Evolutionary conservation across 2,329 filamentous ascomycete genomes (phyloP), one percentile per base, ranked within the genome.

Genomic region (Venturia nashicola): DNA sequence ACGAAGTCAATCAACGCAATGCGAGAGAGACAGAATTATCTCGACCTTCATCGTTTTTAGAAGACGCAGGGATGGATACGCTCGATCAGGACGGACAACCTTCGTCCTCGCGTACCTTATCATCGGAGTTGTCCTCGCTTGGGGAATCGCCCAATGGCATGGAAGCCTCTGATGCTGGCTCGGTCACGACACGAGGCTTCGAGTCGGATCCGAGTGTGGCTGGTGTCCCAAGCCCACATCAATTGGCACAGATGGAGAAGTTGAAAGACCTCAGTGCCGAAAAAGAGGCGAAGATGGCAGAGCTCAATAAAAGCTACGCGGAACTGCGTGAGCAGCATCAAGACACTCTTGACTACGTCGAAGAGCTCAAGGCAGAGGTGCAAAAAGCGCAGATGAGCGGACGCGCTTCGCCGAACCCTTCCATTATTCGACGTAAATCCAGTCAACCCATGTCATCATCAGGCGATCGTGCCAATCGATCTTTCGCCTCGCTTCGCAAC

Each of bases 361-460:
- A 97, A 70, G 89, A 94, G 71, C 85, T 99, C 65, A 97, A 95
- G 80, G 86, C 86, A 0, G 90, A 96, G 71, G 80, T 96, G 5
- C 86, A 88, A 54, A 91, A 89, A 72, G 86, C 89, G n/a, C 88
- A 87, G 68, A 81, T 81, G 70, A 72, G 70, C 18, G 77, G 77
- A 60, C 78, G 82, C 0, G 82, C 84, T 5, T 83, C 85, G 40
- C 81, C 84, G 11, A 81, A 79, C n/a, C 83, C 84, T 0, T 86
- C 87, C n/a, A 86, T 96, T 68, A 92, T 97, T 70, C 89, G 92
- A 67, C 86, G 93, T 70, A 96, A 96, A 77, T 96, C 91, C 3
- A 96, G 91, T 72, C 91, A 96, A 74, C 94, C 89, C 66, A 81
- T 96, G 51, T 86, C 94, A 76, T 86, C 87, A 36, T 89, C 92